Base-by-base conservation (phyloP, 2,329 filamentous ascomycete species). In the Fusarium abutilonis region DNA sequence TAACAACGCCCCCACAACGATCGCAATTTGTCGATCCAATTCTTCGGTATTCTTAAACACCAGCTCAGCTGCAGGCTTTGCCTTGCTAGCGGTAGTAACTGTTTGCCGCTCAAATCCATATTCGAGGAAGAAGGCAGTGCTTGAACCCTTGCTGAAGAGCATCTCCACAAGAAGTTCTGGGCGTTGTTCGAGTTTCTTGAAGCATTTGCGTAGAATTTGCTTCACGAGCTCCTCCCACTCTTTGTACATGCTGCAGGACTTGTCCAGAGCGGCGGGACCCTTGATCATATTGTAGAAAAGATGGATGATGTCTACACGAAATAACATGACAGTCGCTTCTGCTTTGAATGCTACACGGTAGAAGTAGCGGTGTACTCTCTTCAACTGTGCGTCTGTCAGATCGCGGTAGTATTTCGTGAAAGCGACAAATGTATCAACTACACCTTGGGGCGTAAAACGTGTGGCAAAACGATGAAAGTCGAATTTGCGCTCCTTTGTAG, bases 291-390 rank as follows among this genome's bases (percentile, higher is more conserved):
- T 89, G 73, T 97, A 88, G 45, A 99, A 88, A 2, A 98, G 82
- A 39, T 91, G 87, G 42, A 99, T 86, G 32, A 97, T 96, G 73
- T 98, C 95, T 6, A 97, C 86, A 9, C 94, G 87, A 76, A 93
- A 98, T 1, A 99, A 82, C 78, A 97, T 86, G 19, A 97, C 89
- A 53, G 88, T 89, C 79, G 95, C 88, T 42, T 97, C 92, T 75
- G 96, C 91, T 77, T 98, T 99, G 81, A 98, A 98, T 0, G 93
- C 93, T 10, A 96, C 83, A 0, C 94, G 89, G 72, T 98, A 96
- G 71, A 99, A 93, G 75, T 94, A 99, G 7, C 95, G 89, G 77
- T 98, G 95, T 11, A 89, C 89, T 6, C 95, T 88, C 78, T 98
- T 98, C 34, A 98, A 80, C 73, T 99, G 95, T 34, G 87, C 82